Base-by-base conservation (phyloP, 2,329 filamentous ascomycete species). In the Colletotrichum sp. region DNA sequence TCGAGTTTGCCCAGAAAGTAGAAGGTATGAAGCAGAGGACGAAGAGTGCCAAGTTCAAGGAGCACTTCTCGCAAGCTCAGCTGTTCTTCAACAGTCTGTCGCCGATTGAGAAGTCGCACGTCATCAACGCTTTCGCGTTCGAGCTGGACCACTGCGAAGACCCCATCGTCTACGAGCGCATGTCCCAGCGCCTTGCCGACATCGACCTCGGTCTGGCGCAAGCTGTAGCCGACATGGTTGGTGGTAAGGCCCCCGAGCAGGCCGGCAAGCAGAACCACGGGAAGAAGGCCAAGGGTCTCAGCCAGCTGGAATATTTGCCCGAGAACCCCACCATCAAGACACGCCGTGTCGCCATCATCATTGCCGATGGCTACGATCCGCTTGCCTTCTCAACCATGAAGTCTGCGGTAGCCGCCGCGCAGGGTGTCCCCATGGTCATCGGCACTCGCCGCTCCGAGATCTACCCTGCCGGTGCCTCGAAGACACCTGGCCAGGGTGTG, bases 81-180 rank as follows among this genome's bases (percentile, higher is more conserved):
- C 87, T 96, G 3, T 97, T 97, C 86, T 96, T 92, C 86, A 96
- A 96, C 86, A 96, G 93, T 18, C 84, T 96, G 78, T 91, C 91
- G 0, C 84, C 88, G 1, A 86, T 91, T 5, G 95, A 96, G 83
- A 92, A 94, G 84, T 80, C 81, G 15, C 93, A 95, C 81, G 83
- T 94, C 18, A 85, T 87, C 32, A 86, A 85, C 43, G 91, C 93
- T 0, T 88, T 95, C 13, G 87, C 87, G 5, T 95, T 95, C 80
- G 94, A 95, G 84, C 87, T 97, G 2, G 94, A 96, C 80, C 94
- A 96, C 83, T 97, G 95, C 81, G 94, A 96, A 26, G 95, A 97
- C 56, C 91, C 93, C 0, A 83, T 94, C 12, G 94, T 97, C 0
- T 96, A 96, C 83, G 90, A 93, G 77, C 90, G 93, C 32, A 89